Evolutionary conservation across 441 rosid species (phyloP), one percentile per base, ranked within the genome.

Genomic region (Pelargonium citronellum): DNA sequence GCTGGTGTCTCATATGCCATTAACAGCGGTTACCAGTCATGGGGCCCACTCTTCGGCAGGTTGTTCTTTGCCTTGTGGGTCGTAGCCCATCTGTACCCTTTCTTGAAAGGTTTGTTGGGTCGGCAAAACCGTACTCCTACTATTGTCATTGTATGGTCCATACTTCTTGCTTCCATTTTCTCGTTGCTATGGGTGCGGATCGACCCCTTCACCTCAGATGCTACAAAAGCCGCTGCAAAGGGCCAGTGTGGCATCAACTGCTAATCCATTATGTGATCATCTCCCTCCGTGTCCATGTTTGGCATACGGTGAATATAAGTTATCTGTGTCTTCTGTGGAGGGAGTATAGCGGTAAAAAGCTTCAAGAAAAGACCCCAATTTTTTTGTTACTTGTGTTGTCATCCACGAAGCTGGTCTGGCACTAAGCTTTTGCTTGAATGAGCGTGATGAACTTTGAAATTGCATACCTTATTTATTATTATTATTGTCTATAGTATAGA

Each of bases 21-120:
- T 71, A 89, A 87, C 71, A 95, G 88, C 2, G 99, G 99, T 1
- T 95, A 95, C 13, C 96, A 92, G 72, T 83, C 99, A 0, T 94
- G 99, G 98, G 99, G 97, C 47, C 99, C 97, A 0, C 84, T 95
- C 43, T 89, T 95, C 6, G 99, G 99, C 16, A 87, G 82, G 77
- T 80, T 92, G 27, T 86, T 95, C 84, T 95, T 95, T 68, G 89
- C 98, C 0, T 69, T 92, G 44, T 95, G 99, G 99, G 99, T 95
- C 67, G 85, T 95, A 34, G 78, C 89, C 73, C 99, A 92, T 83
- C 87, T 95, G 43, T 92, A 92, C 78, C 99, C 99, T 0, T 95
- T 95, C 97, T 92, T 95, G 73, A 95, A 95, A 75, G 99, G 99
- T 55, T 69, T 87, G 57, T 66, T 89, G 66, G 99, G 96, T 76